These are phyloP conservation scores for Paramecium sonneborni DNA, from an alignment of 73 alveolate species.

Conservation along the genomic window DNA sequence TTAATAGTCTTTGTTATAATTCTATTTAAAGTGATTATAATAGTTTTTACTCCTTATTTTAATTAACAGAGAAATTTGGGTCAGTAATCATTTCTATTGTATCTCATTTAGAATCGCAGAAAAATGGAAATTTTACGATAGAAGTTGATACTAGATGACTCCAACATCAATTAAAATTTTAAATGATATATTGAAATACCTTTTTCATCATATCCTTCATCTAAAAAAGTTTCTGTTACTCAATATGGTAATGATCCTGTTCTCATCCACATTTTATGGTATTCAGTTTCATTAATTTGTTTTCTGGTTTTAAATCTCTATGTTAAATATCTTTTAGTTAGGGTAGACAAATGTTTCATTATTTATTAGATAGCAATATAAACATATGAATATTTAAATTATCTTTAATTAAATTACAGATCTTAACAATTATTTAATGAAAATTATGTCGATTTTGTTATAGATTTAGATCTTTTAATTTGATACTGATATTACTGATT, in stretches of 20 bases:
- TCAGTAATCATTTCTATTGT: conserved; percentile 51
- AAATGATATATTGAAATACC: neutral
- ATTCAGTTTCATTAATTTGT: conserved; percentile 34
- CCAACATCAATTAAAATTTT: conserved; percentile 42
- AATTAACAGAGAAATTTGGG: neutral
- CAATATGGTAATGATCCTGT: conserved; percentile 3
- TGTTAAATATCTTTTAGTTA: conserved; percentile 71
- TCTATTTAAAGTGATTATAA: neutral
- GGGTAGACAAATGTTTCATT: neutral
- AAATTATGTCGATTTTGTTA: neutral
- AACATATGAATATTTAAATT: too few relatives aligned
- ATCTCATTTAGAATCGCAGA: neutral
- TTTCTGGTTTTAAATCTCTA: conserved; percentile 77
- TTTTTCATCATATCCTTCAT: conserved; percentile 41
- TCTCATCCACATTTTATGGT: conserved; percentile 54
- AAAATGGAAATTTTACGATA: conserved; percentile 48
- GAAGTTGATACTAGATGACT: neutral
- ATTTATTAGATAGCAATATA: neutral
- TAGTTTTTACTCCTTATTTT: neutral
- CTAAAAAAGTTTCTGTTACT: conserved; percentile 50
- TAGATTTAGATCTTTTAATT: conserved; percentile 2
- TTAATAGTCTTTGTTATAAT: neutral
- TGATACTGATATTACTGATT: neutral
- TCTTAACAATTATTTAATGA: neutral
- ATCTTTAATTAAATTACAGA: neutral